Base-by-base conservation (phyloP, 176 grass and related monocot species). In the Aegilops sharonensis region DNA sequence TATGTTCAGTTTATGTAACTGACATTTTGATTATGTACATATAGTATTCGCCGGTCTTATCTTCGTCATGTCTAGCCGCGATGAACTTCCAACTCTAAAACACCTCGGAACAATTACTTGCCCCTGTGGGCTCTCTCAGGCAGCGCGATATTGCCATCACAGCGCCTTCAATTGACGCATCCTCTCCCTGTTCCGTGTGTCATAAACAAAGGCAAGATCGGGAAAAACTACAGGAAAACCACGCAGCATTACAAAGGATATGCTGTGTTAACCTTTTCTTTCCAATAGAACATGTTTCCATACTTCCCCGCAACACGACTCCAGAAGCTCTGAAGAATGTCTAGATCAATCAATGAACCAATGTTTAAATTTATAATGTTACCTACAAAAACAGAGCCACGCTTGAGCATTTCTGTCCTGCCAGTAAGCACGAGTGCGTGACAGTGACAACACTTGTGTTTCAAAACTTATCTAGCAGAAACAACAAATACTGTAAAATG, bases 251-350 rank as follows among this genome's bases (percentile, higher is more conserved):
- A 20, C 52, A 11, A 76, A 11, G 6, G 13, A 10, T 69, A 82
- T 78, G 11, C 39, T 10, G 64, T 37, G 6, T 27, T 71, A 56
- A 82, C 27, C 89, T 95, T 95, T 88, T 98, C 96, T 98, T 98
- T 98, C 93, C 93, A 98, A 65, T 94, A 98, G 76, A 98, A 98
- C 93, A 98, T 92, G 81, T 98, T 98, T 1, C 96, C 96, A 25
- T 94, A 95, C 78, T 98, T 98, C 81, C 90, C 96, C 43, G 93
- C 76, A 40, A 98, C 77, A 11, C 90, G 96, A 86, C 89, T 98
- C 95, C 96, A 98, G 48, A 98, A 98, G 48, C 80, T 98, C 82
- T 87, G 90, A 78, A 91, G 93, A 27, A 98, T 82, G 9, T 95
- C 93, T 64, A 98, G 82, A 94, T 98, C 96, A 87, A 98, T 90